Percentiles rank a stretch among this genome's conserved stretches.
Conservation (phyloP, 129 eudicot genomes). For the Pittosporum tobira region DNA sequence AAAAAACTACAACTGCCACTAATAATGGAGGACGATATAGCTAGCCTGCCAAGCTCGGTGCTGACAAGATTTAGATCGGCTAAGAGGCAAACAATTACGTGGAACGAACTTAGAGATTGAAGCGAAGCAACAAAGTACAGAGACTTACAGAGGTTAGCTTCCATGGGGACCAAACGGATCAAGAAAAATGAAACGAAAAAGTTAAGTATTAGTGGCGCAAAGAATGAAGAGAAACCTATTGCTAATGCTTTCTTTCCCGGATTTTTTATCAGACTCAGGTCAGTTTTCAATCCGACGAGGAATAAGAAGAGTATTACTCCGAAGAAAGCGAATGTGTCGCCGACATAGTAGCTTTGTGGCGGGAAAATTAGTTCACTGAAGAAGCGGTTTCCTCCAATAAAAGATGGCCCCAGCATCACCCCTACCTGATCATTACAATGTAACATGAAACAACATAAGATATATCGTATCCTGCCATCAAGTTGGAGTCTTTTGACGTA, state of each 20-base stretch:
- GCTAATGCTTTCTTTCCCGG: constrained; percentile 19
- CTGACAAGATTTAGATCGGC: constrained; percentile 29
- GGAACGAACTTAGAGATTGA: constrained; percentile 16
- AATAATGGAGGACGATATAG: constrained; percentile 9
- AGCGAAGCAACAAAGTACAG: constrained; percentile 6
- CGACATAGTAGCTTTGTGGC: constrained; percentile 3
- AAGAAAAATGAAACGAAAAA: neutral
- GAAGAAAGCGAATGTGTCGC: constrained; percentile 6
- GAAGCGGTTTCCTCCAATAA: neutral
- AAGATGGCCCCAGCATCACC: constrained; percentile 5
- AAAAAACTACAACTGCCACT: neutral
- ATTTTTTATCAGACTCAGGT: constrained; percentile 8
- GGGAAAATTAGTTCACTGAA: neutral
- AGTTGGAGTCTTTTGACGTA: too few species aligned
- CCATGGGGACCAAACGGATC: neutral
- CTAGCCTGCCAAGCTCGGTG: constrained; percentile 30
- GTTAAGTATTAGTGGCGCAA: neutral
- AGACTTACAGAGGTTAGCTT: neutral
- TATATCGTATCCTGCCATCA: too few species aligned
- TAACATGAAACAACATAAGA: too few species aligned
- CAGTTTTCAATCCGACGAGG: constrained; percentile 27
- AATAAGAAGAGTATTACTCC: constrained; percentile 21
- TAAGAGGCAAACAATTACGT: constrained; percentile 23
- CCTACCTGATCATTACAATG: constrained; percentile 2
- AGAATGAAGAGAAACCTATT: constrained; percentile 8